Evolutionary conservation across 441 rosid genomes (phyloP).

Genomic region (Syzygium syzygioides): DNA sequence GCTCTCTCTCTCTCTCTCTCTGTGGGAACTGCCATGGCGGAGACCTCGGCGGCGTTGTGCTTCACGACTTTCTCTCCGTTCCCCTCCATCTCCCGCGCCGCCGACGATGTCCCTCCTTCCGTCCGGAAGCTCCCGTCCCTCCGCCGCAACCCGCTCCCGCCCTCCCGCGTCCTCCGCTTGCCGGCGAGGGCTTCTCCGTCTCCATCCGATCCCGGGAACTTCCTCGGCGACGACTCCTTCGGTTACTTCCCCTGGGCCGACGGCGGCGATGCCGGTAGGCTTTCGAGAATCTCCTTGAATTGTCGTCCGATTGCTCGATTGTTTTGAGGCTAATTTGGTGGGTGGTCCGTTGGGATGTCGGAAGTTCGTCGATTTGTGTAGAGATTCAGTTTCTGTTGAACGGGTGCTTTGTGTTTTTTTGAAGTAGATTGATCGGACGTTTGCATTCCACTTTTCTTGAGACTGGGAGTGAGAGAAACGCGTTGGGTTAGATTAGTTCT

Average conservation of each 20-base stretch:
- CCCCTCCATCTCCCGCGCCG: constrained; percentile 4
- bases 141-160: constrained; percentile 6
- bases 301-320: background rate
- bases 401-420: background rate
- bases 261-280: constrained; percentile 44
- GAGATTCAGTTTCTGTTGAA: background rate
- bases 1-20: background rate
- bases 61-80: constrained; percentile 30
- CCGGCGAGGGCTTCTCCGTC: constrained; percentile 33
- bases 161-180: constrained; percentile 37
- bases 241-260: constrained; percentile 73
- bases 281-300: background rate
- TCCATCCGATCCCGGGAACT: constrained; percentile 31
- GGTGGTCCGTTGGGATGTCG: background rate
- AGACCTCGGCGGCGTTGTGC: constrained; percentile 35
- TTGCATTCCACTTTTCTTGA: background rate
- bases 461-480: background rate
- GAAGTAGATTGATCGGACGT: background rate
- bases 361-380: background rate
- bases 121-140: constrained; percentile 16
- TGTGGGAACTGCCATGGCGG: constrained; percentile 38
- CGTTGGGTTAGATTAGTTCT: background rate
- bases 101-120: constrained; percentile 16
- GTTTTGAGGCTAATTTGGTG: background rate
- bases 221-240: constrained; percentile 54